Evolutionary conservation across 441 rosid genomes (phyloP).

Genomic region (Syzygium malaccense): DNA sequence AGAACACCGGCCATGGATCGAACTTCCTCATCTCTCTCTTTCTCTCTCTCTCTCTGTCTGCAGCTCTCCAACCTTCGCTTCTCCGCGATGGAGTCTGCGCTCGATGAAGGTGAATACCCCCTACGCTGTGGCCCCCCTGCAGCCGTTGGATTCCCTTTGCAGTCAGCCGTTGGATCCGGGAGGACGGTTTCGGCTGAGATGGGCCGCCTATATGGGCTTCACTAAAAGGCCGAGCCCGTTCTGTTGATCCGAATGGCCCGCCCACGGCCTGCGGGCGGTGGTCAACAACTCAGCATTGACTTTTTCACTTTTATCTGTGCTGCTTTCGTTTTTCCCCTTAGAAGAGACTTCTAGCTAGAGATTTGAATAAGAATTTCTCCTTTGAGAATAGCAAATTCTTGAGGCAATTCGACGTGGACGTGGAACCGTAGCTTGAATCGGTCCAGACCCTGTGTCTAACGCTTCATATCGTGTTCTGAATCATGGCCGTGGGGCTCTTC

Average conservation of each 20-base stretch:
- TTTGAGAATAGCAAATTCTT: not conserved
- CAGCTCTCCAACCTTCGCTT: not conserved
- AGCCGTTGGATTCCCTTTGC: not conserved
- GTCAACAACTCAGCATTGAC: no score
- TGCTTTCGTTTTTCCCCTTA: no score
- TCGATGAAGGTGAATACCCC: not conserved
- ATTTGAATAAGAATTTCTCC: not conserved
- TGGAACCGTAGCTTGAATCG: no score
- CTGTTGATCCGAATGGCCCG: not conserved
- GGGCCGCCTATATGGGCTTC: not conserved
- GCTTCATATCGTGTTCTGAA: no score
- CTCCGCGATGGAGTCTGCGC: rapidly evolving
- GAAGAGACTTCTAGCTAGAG: not conserved
- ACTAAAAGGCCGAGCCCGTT: not conserved
- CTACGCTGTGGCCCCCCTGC: not conserved
- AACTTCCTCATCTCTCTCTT: slow-evolving; percentile 26
- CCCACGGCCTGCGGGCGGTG: not conserved
- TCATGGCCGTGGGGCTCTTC: no score
- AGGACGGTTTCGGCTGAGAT: not conserved
- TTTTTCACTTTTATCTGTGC: no score
- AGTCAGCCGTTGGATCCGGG: not conserved
- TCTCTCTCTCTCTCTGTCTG: not conserved
- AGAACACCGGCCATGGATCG: slow-evolving; percentile 97
- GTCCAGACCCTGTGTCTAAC: no score
- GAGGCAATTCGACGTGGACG: not conserved